Conservation (phyloP, 2,329 filamentous ascomycete genomes). For the Trichoderma lentiforme region DNA sequence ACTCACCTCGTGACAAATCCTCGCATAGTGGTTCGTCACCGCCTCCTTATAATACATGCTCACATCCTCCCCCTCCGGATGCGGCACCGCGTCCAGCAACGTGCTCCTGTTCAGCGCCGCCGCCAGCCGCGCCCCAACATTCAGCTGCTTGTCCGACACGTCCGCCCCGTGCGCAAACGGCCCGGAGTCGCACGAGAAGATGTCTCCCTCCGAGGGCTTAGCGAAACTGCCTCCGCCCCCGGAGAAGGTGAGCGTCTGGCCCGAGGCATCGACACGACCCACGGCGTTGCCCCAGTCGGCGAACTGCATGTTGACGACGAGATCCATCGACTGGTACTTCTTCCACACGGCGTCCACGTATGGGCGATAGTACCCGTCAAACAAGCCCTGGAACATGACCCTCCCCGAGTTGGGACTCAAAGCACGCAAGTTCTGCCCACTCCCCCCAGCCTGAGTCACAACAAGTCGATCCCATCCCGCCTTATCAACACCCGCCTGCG, state of each 20-base stretch:
- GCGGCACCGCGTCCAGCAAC: conserved; percentile 50
- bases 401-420: conserved; percentile 52
- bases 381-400: conserved; percentile 42
- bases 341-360: conserved; percentile 53
- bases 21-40: conserved; percentile 64
- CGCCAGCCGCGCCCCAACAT: conserved; percentile 68
- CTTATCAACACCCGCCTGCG: conserved; percentile 45
- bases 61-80: conserved; percentile 50
- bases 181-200: conserved; percentile 54
- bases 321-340: conserved; percentile 42
- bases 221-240: conserved; percentile 42
- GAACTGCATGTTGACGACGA: conserved; percentile 54
- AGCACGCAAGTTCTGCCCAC: conserved; percentile 42
- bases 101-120: conserved; percentile 75
- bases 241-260: conserved; percentile 38
- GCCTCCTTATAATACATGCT: conserved; percentile 50
- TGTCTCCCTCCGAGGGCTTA: conserved; percentile 46
- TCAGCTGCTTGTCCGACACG: conserved; percentile 48
- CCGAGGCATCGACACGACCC: conserved; percentile 39
- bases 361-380: conserved; percentile 47
- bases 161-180: conserved; percentile 49
- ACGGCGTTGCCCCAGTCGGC: conserved; percentile 45
- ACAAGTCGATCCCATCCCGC: conserved; percentile 50
- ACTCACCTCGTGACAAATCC: conserved; percentile 60
- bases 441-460: conserved; percentile 36